These are phyloP conservation scores for Ustulina deusta DNA, from an alignment of 2,329 filamentous ascomycete genomes.

Conservation along the genomic window DNA sequence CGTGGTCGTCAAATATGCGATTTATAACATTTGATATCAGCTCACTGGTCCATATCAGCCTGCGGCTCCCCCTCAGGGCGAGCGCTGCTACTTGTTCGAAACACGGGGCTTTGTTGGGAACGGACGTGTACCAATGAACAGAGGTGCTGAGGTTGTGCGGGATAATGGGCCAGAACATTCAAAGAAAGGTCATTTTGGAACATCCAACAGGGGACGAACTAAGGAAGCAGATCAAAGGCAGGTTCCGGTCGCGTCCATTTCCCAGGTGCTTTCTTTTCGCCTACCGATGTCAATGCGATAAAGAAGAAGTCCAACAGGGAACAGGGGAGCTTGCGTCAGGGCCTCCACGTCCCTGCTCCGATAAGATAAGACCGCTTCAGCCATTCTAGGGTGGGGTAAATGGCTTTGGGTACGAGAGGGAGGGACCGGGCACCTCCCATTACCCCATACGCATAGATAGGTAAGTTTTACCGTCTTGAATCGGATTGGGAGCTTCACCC, in stretches of 20 bases:
- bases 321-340: slow-evolving; percentile 41
- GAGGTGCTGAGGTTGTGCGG: slow-evolving; percentile 37
- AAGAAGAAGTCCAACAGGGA: slow-evolving; percentile 41
- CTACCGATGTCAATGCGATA: slow-evolving; percentile 41
- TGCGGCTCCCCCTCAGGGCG: slow-evolving; percentile 34
- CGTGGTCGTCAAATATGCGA: slow-evolving; percentile 35
- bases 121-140: slow-evolving; percentile 28
- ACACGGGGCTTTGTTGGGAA: slow-evolving; percentile 45
- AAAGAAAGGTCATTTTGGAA: slow-evolving; percentile 48
- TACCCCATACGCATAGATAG: not conserved
- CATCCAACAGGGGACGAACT: slow-evolving; percentile 31
- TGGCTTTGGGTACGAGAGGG: no score
- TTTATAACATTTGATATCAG: slow-evolving; percentile 27
- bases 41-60: slow-evolving; percentile 45
- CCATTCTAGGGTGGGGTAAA: slow-evolving; percentile 24
- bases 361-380: slow-evolving; percentile 38
- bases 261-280: slow-evolving; percentile 23
- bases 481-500: no score
- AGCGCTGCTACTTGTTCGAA: slow-evolving; percentile 43
- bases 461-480: no score
- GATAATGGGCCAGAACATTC: slow-evolving; percentile 42
- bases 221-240: slow-evolving; percentile 43
- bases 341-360: slow-evolving; percentile 12
- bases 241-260: slow-evolving; percentile 46
- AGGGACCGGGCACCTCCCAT: no score